phyloP scores from a whole-genome alignment of 148 eudicot genomes.

The Spergularia marina region DNA sequence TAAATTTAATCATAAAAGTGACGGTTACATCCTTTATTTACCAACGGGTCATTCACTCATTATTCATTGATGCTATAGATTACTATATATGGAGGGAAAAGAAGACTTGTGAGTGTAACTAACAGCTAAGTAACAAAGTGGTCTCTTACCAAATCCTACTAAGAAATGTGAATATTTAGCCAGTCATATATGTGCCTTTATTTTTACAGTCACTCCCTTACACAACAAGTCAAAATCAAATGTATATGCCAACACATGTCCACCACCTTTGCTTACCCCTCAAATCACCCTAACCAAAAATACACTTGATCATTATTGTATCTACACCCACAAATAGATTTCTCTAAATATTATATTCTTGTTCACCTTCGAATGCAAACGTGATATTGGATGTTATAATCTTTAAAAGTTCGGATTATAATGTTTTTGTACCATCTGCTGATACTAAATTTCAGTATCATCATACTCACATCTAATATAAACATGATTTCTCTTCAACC shows the following conservation, averaged over 20 bases:
- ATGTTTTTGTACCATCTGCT: too few relatives aligned
- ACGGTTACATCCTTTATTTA: conserved; percentile 22
- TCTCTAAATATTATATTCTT: too few relatives aligned
- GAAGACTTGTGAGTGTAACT: conserved; percentile 3
- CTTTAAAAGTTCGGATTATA: too few relatives aligned
- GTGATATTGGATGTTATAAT: too few relatives aligned
- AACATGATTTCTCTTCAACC: too few relatives aligned
- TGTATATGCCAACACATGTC: conserved; percentile 8
- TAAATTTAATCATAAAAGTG: conserved; percentile 8
- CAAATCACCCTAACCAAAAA: conserved; percentile 53
- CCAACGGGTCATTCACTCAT: conserved; percentile 2
- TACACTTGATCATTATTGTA: conserved; percentile 19
- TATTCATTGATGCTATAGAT: not conserved
- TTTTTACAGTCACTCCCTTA: conserved; percentile 30
- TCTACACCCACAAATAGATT: not conserved
- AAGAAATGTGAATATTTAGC: conserved; percentile 1
- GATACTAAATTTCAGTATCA: too few relatives aligned
- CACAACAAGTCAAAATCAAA: conserved; percentile 51
- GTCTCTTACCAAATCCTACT: conserved; percentile 17
- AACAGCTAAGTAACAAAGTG: not conserved
- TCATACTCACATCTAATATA: too few relatives aligned
- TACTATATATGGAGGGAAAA: not conserved
- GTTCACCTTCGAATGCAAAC: too few relatives aligned
- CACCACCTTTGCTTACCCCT: conserved; percentile 81
- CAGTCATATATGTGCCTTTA: conserved; percentile 19